These are phyloP conservation scores for Sporopachydermia quercuum DNA, from an alignment of 805 yeast genomes.

Conservation along the genomic window DNA sequence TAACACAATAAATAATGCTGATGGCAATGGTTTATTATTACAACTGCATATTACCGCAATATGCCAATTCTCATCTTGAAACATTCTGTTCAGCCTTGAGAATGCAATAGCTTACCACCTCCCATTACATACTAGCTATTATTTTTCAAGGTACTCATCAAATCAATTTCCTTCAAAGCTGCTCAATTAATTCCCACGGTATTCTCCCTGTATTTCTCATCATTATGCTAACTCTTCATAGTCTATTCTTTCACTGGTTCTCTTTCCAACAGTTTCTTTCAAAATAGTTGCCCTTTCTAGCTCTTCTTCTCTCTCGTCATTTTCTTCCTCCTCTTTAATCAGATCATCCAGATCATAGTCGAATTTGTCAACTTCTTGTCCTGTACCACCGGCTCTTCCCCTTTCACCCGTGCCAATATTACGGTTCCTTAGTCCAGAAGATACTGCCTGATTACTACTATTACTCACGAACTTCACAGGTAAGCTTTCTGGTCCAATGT, in stretches of 20 bases:
- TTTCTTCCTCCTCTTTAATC: constrained; percentile 1
- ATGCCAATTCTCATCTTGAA: too few species aligned
- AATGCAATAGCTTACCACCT: too few species aligned
- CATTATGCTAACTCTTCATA: constrained; percentile 1
- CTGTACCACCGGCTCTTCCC: background rate
- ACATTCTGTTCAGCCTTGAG: too few species aligned
- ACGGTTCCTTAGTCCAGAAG: background rate
- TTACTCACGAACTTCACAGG: background rate
- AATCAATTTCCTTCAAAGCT: too few species aligned
- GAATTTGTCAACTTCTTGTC: background rate
- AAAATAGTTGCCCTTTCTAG: constrained; percentile 2
- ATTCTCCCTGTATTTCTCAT: constrained; percentile 1
- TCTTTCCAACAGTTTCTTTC: background rate
- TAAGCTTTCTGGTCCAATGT: constrained; percentile 1
- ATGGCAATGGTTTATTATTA: too few species aligned
- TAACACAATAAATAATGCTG: too few species aligned
- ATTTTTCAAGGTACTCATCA: too few species aligned
- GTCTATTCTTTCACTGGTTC: background rate
- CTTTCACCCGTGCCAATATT: background rate
- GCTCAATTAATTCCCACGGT: too few species aligned
- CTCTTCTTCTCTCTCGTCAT: constrained; percentile 3
- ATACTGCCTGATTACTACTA: background rate
- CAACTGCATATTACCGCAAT: too few species aligned
- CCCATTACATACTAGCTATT: too few species aligned
- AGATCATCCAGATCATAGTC: background rate